phyloP scores from a whole-genome alignment of 2,329 filamentous ascomycete genomes.

The Aspergillus ochraceoroseus region DNA sequence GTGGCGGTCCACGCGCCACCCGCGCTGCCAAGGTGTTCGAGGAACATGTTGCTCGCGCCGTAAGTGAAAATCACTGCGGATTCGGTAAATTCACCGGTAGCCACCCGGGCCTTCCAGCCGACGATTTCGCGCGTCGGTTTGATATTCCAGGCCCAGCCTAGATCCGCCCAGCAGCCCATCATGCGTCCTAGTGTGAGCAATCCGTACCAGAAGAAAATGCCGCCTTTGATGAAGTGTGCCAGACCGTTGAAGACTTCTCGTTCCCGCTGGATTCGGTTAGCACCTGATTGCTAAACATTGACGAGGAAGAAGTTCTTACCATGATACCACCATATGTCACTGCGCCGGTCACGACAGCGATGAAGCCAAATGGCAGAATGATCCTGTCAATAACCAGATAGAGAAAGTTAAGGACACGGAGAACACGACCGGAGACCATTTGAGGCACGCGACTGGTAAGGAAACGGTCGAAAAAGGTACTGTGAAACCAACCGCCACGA shows the following conservation, averaged over 20 bases:
- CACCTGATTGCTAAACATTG: neutral
- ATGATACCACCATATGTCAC: constrained; percentile 79
- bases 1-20: constrained; percentile 67
- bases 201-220: constrained; percentile 92
- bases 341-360: constrained; percentile 65
- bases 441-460: constrained; percentile 53
- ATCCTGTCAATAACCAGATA: constrained; percentile 70
- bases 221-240: constrained; percentile 90
- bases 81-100: constrained; percentile 83
- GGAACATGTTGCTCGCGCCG: constrained; percentile 81
- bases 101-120: constrained; percentile 58
- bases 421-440: constrained; percentile 53
- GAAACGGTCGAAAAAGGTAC: constrained; percentile 47
- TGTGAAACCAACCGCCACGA: constrained; percentile 43
- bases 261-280: constrained; percentile 54
- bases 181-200: constrained; percentile 81
- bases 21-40: constrained; percentile 77
- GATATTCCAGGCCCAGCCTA: constrained; percentile 94
- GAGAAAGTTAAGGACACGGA: constrained; percentile 54
- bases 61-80: constrained; percentile 87
- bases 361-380: constrained; percentile 72
- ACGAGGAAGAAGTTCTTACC: constrained; percentile 50
- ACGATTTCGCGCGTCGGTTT: constrained; percentile 58
- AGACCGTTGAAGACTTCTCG: constrained; percentile 71
- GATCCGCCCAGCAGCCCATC: constrained; percentile 82